Conservation (phyloP, 495 filamentous ascomycete species). For the Xylaria nigripes region DNA sequence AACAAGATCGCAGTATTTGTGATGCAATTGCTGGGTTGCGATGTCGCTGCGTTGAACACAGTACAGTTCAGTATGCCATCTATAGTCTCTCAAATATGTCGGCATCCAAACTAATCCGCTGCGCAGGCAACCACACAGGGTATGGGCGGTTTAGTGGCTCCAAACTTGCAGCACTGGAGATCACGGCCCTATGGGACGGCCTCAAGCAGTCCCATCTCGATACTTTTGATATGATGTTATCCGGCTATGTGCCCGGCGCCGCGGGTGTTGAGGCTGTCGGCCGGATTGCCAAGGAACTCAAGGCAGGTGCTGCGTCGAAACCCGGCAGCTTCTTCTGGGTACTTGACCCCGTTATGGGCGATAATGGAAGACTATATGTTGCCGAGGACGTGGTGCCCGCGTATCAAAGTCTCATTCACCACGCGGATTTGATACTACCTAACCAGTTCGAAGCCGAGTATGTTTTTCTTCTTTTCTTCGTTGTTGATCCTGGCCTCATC, state of each 20-base stretch:
- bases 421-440: constrained; percentile 87
- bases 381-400: constrained; percentile 79
- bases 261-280: constrained; percentile 77
- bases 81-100: background rate
- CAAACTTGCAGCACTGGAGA: constrained; percentile 68
- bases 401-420: constrained; percentile 67
- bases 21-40: constrained; percentile 86
- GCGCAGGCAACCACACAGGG: constrained; percentile 80
- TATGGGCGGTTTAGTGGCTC: constrained; percentile 83
- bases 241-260: constrained; percentile 84
- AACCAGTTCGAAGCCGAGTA: constrained; percentile 98
- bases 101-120: background rate
- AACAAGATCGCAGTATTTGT: constrained; percentile 92
- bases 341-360: constrained; percentile 97
- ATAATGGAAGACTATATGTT: constrained; percentile 86
- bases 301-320: constrained; percentile 47
- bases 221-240: constrained; percentile 85
- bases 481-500: background rate
- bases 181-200: constrained; percentile 75
- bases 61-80: constrained; percentile 74
- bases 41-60: constrained; percentile 87
- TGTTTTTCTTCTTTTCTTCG: constrained; percentile 17
- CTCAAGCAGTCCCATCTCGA: constrained; percentile 72
- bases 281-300: constrained; percentile 69
- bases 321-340: constrained; percentile 91